Evolutionary conservation across 805 yeast species (phyloP), one percentile per base, ranked within the genome.

Genomic region (Wickerhamomyces canadensis): DNA sequence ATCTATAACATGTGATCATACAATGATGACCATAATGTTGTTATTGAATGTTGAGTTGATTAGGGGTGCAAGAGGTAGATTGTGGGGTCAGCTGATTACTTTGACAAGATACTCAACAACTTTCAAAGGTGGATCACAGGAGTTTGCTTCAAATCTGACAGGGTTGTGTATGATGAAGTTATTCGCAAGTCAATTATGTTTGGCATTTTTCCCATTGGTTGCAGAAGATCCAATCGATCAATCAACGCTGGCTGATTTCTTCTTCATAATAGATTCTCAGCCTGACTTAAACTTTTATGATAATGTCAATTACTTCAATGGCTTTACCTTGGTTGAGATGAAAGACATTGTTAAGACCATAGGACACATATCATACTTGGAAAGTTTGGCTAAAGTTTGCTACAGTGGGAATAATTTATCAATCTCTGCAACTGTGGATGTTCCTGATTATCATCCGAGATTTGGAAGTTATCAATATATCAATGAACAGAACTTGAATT

Each of bases 1-100:
- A 3, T 42, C 49, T 3, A 31, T 45, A 3, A 38, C 42, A 14
- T 42, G 46, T 33, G 49, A 45, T 21, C 49, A 45, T 28, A 42
- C 46, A 2, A 34, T 45, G 19, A 12, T 42, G 15, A 33, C 41
- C n/a, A 31, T 37, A 8, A 26, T 40, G 12, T 25, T 45, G 6
- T 18, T 45, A 18, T 13, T 42, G 16, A 22, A 36, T 27, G 22
- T 42, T 22, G 49, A 45, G 27, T 12, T 32, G n/a, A 4, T 40
- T 2, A 33, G 26, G 14, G 49, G 49, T 4, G 14, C 36, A 5
- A 33, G 39, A 29, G 40, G 44, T 10, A 11, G 25, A 6, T 18
- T 40, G 9, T 45, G 44, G 41, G 15, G 25, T 4, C 36, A 45
- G 24, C 27, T 45, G 15, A 22, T 37, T 6, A 35, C 16, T 2